Evolutionary conservation across 1,139 yeast genomes (phyloP), one percentile per base, ranked within the genome.

Genomic region (Candida neerlandica): DNA sequence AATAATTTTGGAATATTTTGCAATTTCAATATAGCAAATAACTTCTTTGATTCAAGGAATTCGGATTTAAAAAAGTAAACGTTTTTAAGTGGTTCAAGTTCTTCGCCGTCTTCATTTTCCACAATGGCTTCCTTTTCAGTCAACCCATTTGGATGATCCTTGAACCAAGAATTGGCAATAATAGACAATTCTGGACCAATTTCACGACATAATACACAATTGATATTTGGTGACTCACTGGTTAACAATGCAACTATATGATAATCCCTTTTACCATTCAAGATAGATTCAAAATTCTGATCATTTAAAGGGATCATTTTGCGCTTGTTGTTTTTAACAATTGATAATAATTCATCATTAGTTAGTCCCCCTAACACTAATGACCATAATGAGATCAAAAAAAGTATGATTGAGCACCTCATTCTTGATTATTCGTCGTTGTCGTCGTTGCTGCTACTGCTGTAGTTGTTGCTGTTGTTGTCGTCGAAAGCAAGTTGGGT

Each of bases 1-100:
- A 77, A 85, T 42, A 91, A 63, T 62, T 88, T 85, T 34, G 99
- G 99, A 37, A 94, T 96, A 53, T 84, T 84, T 58, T 82, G 81
- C 59, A 94, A 72, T 38, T 79, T 73, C 63, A 85, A 73, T 43
- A 65, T 65, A 61, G 73, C 76, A 75, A 86, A 90, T 57, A 77
- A 76, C 49, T 71, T 73, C 55, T 76, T 73, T 41, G 82, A 73
- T 41, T 81, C 81, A 47, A 77, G 69, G 61, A 89, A 85, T 61
- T 92, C 97, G 7, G 96, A 83, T 48, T 77, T 72, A 27, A 89
- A 87, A 65, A 94, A 89, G 69, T 80, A 84, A 35, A 92, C 69
- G 56, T 74, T 70, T 54, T 64, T 63, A 23, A 52, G 53, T n/a
- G 57, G 56, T 3, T 42, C 27, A 18, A 46, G 44, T 7, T 43